Base-by-base conservation (phyloP, 331 rosid species). In the Pyracantha coccinea region DNA sequence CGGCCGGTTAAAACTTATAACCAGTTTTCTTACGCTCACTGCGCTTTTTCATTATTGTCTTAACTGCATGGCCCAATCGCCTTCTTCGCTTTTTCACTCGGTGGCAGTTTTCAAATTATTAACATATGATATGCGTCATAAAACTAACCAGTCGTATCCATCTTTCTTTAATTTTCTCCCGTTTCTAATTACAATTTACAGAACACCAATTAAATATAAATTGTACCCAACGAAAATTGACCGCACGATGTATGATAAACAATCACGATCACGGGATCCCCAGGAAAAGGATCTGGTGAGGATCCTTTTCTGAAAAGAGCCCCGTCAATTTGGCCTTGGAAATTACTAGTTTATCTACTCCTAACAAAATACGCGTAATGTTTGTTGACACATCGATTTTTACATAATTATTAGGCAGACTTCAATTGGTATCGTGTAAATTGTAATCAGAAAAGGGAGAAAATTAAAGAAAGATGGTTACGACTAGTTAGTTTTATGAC, bases 1-100 rank as follows among this genome's bases (percentile, higher is more conserved):
- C 72, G 79, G 77, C 69, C 44, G 25, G 47, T 74, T 68, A 23
- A 57, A 45, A 57, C 41, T 24, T 11, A 38, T 28, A 72, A 29
- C 19, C 5, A 24, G 50, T 13, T 45, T 20, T 8, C 12, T 44
- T 17, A 64, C 19, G 29, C 47, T 63, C 50, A 69, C 75, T 47
- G 29, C 19, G 50, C 29, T 62, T 25, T 33, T 21, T 77, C 50
- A 7, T 52, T 19, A 10, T 64, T 31, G 24, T 31, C 45, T 64
- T 19, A 64, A 31, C 47, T 64, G 15, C 4, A 17, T 17, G 68
- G 24, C 16, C 2, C 8, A 1, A 7, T 19, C 47, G 4, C 23
- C 24, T 64, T 31, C 44, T 64, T 2, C 47, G 25, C 24, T 25
- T 64, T 31, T 31, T 21, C 68, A 64, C 24, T 4, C 24, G 41